Evolutionary conservation across 2,329 filamentous ascomycete species (phyloP).

Genomic region (Beauveria asiatica): DNA sequence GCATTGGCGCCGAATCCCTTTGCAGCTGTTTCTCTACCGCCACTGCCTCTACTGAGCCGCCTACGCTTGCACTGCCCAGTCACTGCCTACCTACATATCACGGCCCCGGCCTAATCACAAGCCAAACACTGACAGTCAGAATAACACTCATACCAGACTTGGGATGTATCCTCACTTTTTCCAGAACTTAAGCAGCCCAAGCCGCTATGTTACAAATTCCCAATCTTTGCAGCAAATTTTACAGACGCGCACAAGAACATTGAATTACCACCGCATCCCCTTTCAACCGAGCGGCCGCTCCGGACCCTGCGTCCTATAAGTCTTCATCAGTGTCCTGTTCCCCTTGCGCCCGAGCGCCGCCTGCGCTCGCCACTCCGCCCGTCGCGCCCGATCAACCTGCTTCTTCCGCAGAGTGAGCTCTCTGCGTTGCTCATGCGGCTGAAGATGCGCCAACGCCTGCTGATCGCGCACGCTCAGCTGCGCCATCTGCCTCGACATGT

Average conservation of each 20-base stretch:
- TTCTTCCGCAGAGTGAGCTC: slow-evolving; percentile 1
- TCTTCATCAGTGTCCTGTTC: slow-evolving; percentile 7
- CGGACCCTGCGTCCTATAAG: neutral
- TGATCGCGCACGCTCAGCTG: slow-evolving; percentile 9
- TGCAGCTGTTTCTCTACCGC: neutral
- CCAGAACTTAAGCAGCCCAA: neutral
- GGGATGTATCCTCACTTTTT: neutral
- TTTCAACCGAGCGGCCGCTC: neutral
- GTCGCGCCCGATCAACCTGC: neutral
- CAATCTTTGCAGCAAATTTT: neutral
- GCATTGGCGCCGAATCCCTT: neutral
- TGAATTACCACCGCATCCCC: neutral
- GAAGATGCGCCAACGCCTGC: slow-evolving; percentile 8
- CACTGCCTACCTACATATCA: neutral
- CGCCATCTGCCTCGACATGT: neutral
- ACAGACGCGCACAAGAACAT: neutral
- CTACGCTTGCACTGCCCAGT: neutral
- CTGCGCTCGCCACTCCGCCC: slow-evolving; percentile 1
- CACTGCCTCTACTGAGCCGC: neutral
- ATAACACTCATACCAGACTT: neutral
- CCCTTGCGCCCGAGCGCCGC: slow-evolving; percentile 4
- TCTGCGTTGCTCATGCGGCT: slow-evolving; percentile 2
- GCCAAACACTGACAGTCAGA: neutral
- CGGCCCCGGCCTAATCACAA: neutral
- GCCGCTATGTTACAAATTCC: neutral